phyloP scores from a whole-genome alignment of 2,329 filamentous ascomycete species.

The Sclerotinia minor region DNA sequence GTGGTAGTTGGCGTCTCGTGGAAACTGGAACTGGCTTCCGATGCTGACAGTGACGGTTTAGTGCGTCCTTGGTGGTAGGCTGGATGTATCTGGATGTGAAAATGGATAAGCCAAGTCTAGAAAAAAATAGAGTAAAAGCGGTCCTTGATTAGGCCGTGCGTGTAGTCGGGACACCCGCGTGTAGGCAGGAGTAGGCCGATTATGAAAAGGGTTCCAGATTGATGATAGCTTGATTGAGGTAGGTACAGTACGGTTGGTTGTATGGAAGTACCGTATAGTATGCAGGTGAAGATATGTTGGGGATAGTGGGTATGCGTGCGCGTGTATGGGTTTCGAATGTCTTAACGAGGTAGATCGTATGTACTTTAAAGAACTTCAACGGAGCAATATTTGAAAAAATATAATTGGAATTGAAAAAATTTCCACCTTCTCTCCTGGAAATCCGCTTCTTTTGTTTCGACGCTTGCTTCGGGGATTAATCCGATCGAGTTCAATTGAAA shows the following conservation, averaged over 20 bases:
- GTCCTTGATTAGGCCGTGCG: slow-evolving; percentile 18
- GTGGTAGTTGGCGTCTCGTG: slow-evolving; percentile 20
- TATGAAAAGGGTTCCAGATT: background rate
- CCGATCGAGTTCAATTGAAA: slow-evolving; percentile 23
- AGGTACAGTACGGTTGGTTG: slow-evolving; percentile 4
- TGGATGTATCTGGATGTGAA: slow-evolving; percentile 4
- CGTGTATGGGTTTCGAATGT: slow-evolving; percentile 2
- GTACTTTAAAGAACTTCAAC: slow-evolving; percentile 6
- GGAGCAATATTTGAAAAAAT: background rate
- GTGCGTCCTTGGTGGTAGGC: slow-evolving; percentile 16
- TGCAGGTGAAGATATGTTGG: slow-evolving; percentile 18
- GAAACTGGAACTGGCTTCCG: slow-evolving; percentile 21
- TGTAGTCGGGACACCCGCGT: slow-evolving; percentile 8
- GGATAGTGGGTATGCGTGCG: slow-evolving; percentile 15
- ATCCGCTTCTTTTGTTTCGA: slow-evolving; percentile 21
- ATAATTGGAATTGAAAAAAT: background rate
- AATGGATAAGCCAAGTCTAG: slow-evolving; percentile 14
- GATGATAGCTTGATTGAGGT: background rate
- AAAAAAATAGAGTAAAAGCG: slow-evolving; percentile 2
- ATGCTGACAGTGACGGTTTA: slow-evolving; percentile 18
- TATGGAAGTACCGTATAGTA: slow-evolving; percentile 1
- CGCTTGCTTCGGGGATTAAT: slow-evolving; percentile 21
- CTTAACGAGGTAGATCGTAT: background rate
- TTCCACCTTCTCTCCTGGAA: slow-evolving; percentile 7
- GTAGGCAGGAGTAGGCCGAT: slow-evolving; percentile 2